Percentiles rank a stretch among this genome's conserved stretches.
phyloP scores from a whole-genome alignment of 345 rosid genomes.

The Sisymbrium altissimum region DNA sequence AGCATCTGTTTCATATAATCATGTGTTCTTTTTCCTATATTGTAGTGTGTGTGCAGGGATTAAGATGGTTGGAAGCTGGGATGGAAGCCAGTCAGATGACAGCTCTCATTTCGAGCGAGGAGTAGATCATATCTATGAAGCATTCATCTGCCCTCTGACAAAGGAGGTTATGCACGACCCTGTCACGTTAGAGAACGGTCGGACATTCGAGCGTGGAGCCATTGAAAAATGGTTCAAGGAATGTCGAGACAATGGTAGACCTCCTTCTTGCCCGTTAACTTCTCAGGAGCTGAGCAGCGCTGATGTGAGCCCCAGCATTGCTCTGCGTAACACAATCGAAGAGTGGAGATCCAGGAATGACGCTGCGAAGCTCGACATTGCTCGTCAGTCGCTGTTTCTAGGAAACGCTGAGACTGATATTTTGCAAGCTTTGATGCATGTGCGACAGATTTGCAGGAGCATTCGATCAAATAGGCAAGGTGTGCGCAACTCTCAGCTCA shows the following conservation, averaged over 20 bases:
- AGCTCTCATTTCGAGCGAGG: conserved; percentile 71
- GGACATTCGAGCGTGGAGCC: conserved; percentile 88
- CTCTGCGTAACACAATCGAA: conserved; percentile 83
- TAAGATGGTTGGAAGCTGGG: conserved; percentile 70
- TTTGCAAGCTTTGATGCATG: conserved; percentile 57
- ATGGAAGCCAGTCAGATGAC: conserved; percentile 79
- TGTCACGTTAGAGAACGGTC: conserved; percentile 80
- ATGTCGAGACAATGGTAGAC: conserved; percentile 65
- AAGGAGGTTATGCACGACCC: conserved; percentile 86
- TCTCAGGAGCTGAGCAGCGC: conserved; percentile 57
- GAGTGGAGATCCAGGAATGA: conserved; percentile 96
- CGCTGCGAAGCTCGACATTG: conserved; percentile 77
- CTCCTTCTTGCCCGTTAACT: conserved; percentile 70
- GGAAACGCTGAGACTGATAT: conserved; percentile 65
- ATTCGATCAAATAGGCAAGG: conserved; percentile 59
- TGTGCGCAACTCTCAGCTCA: conserved; percentile 66
- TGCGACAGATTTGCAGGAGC: conserved; percentile 58
- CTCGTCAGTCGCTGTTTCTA: conserved; percentile 56
- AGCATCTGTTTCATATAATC: neutral
- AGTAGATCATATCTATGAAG: conserved; percentile 78
- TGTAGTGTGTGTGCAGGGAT: conserved; percentile 22
- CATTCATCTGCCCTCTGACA: conserved; percentile 91
- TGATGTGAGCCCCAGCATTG: conserved; percentile 75
- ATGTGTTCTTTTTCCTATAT: neutral
- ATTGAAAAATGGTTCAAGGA: conserved; percentile 85